Base-by-base conservation (phyloP, 371 early-diverging fungal genomes). In the Fennellomyces sp. region DNA sequence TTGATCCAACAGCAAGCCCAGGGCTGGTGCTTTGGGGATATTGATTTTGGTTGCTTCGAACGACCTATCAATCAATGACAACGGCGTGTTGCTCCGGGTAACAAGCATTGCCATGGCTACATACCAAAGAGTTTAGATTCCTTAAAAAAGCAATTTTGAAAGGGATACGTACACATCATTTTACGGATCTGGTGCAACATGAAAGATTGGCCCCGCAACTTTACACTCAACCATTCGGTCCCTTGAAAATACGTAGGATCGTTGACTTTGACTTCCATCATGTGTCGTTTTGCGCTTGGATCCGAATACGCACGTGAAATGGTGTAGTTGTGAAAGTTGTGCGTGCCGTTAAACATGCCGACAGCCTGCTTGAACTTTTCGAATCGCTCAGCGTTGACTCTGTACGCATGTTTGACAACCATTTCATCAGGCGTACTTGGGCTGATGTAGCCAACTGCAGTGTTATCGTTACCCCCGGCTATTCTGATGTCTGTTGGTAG, bases 171-270 rank as follows among this genome's bases (percentile, higher is more conserved):
- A 68, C 96, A 93, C 58, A 99, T 90, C 99, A 99, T 99, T 72
- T 99, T 99, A 55, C 99, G 91, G 63, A 99, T 99, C 74, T 98
- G 99, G 78, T 99, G 99, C 33, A 99, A 81, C 97, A 99, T 96
- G 68, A 99, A 99, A 30, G 97, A 92, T 75, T 99, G 98, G 3
- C 99, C 99, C 50, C 94, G 88, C 19, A 99, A 90, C 63, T 88
- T 89, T 35, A 99, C 72, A 39, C 88, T 88, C 21, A 99, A 63
- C 98, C 99, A 99, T 68, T 99, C 97, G 36, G 81, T 81, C 1
- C 87, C 94, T 21, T 87, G 70, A 30, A 83, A 80, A n/a, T 92
- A 58, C 69, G 85, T 91, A 13, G 96, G 97, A 3, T 93, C 45
- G 19, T 30, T 41, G n/a, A 3, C 7, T 13, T 78, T 69, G 58